A percentile compares a stretch with the other conserved stretches of the same genome.
Conservation (phyloP, 129 eudicot species). For the Ambrosia trifida region DNA sequence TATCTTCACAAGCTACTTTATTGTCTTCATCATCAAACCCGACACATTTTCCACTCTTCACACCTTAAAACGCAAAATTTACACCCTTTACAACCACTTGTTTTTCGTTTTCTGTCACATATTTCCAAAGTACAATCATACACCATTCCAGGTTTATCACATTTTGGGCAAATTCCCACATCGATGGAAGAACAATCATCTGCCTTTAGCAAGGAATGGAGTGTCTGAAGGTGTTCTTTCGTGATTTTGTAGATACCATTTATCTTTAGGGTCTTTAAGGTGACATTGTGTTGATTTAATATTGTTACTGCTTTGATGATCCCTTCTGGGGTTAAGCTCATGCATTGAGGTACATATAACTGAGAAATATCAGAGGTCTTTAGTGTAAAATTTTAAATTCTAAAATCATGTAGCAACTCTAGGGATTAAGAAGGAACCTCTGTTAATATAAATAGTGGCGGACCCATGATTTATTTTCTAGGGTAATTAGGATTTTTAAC, state of each 20-base stretch:
- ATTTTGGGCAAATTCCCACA: constrained; percentile 67
- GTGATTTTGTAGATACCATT: constrained; percentile 56
- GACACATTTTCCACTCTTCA: constrained; percentile 62
- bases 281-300: constrained; percentile 32
- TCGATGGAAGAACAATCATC: constrained; percentile 41
- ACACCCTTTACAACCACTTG: constrained; percentile 59
- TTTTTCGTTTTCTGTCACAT: constrained; percentile 35
- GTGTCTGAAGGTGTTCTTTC: constrained; percentile 49
- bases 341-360: constrained; percentile 76
- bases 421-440: neutral
- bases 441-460: neutral
- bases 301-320: constrained; percentile 49
- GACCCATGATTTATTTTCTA: no score
- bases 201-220: constrained; percentile 35
- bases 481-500: no score
- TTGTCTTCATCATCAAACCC: constrained; percentile 45
- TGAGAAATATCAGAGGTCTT: neutral
- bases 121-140: constrained; percentile 60
- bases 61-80: constrained; percentile 61
- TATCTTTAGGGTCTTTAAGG: constrained; percentile 44
- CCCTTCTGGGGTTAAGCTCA: constrained; percentile 62
- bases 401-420: neutral
- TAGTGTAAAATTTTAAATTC: neutral
- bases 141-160: constrained; percentile 56
- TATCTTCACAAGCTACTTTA: constrained; percentile 64